Conservation (phyloP, 768 basidiomycete genomes). For the Boletus edulis region DNA sequence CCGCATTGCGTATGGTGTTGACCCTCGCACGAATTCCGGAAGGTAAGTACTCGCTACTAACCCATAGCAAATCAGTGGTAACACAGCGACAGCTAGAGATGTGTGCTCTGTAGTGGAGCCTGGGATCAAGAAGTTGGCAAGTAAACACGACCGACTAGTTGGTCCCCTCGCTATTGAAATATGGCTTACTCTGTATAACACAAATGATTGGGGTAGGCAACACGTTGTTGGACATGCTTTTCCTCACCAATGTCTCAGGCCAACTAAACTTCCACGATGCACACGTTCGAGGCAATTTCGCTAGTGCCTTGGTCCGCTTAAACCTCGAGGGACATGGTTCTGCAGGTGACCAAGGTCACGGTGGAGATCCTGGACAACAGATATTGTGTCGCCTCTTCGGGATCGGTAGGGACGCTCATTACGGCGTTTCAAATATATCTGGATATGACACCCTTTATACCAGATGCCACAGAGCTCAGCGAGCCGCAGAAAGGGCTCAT, state of each 20-base stretch:
- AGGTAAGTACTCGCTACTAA: constrained; percentile 1
- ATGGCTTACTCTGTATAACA: constrained; percentile 12
- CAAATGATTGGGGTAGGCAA: not conserved
- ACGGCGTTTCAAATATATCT: not conserved
- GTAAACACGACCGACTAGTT: constrained; percentile 4
- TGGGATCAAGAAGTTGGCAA: constrained; percentile 13
- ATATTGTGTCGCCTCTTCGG: constrained; percentile 17
- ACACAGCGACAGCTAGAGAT: not conserved
- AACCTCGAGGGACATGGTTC: not conserved
- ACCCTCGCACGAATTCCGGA: constrained; percentile 16
- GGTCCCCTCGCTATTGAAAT: constrained; percentile 24
- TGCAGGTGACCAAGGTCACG: not conserved
- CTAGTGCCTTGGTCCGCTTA: constrained; percentile 8
- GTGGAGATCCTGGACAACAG: not conserved
- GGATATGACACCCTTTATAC: not conserved
- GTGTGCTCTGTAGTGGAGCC: constrained; percentile 8
- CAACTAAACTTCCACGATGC: constrained; percentile 6
- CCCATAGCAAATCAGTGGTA: too few relatives aligned
- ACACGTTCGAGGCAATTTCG: constrained; percentile 17
- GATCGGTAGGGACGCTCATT: constrained; percentile 6
- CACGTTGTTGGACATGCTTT: not conserved
- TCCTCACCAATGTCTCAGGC: not conserved
- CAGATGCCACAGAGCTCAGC: constrained; percentile 5
- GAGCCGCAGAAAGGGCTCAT: constrained; percentile 9
- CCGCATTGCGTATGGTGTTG: constrained; percentile 19